Evolutionary conservation across 192 early-diverging fungal species (phyloP), one percentile per base, ranked within the genome.

Genomic region (Entomortierella beljakovae): DNA sequence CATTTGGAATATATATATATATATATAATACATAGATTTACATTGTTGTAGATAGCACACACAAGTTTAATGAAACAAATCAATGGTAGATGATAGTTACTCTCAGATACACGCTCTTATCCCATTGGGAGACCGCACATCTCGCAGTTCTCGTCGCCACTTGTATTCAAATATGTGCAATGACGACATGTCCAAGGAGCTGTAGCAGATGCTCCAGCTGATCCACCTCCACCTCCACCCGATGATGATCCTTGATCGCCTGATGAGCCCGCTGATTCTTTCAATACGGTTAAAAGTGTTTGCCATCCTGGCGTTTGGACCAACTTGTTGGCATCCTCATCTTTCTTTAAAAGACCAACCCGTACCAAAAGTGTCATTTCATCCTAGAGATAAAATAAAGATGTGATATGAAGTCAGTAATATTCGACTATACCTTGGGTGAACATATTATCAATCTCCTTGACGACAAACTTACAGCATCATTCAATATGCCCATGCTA

Each of bases 111-210:
- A 40, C 37, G 37, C 18, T 29, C 6, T 79, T 79, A 79, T 60
- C 75, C 81, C 54, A 84, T 81, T 16, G 94, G 95, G 40, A 95
- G 82, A 23, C 90, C 92, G 73, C 95, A 96, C 85, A 95, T 93
- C 71, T 93, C 92, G 73, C 95, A 96, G 31, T 81, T 90, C 53
- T 82, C 86, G 33, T 82, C 85, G 0, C 83, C 71, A 26, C 67
- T 71, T 32, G 84, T 75, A 80, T 96, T 96, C n/a, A 72, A 60
- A 76, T 89, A 94, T 16, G 95, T 96, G 77, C 95, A 95, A 73
- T 94, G 91, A 53, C 86, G 81, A 73, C 94, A 96, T 46, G 82
- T 83, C 84, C 88, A 89, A 49, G 86, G 68, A 3, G 71, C 71
- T 43, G 50, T 40, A 1, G 68, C 69, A 9, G 70, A 63, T 8